Evolutionary conservation across 371 early-diverging fungal species (phyloP), one percentile per base, ranked within the genome.

Genomic region (Vairimorpha ceranae): DNA sequence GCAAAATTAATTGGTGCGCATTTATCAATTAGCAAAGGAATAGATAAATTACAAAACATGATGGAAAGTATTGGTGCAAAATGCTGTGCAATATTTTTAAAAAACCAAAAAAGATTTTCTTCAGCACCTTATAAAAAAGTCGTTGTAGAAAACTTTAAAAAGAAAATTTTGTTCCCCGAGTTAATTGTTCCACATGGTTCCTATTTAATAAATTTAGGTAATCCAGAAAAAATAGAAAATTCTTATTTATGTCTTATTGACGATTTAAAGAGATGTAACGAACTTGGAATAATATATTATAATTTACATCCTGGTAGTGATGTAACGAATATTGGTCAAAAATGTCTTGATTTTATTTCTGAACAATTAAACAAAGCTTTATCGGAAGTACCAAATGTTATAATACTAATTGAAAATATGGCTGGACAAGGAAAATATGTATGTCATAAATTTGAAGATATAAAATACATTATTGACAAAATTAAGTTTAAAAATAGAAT

Each of bases 221-320:
- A 86, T 78, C 84, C 84, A 0, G 87, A 87, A 67, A 59, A 67
- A 23, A 85, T 81, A 17, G 78, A 80, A 38, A 84, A 83, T 74
- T 74, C 79, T 6, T 84, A 82, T 63, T 61, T 78, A 14, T 81
- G 74, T 45, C 83, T 88, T 63, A 36, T 87, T 19, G 88, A 89
- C 69, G 89, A 89, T 66, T 70, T 89, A 36, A 77, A 77, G 43
- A 67, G 88, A 68, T 88, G 87, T 67, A 82, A 86, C 15, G 45
- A 64, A 19, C 80, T 89, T 17, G 87, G 86, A 0, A 85, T 89
- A 32, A 72, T 70, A 52, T 63, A 82, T 19, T 87, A 87, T 72
- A 88, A 88, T 65, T 83, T 89, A 67, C 89, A 89, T 73, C 87
- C 87, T n/a, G 87, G 87, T 14, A 85, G 86, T 30, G 80, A 85